Evolutionary conservation across 441 rosid species (phyloP).

Genomic region (Eruca vesicaria): DNA sequence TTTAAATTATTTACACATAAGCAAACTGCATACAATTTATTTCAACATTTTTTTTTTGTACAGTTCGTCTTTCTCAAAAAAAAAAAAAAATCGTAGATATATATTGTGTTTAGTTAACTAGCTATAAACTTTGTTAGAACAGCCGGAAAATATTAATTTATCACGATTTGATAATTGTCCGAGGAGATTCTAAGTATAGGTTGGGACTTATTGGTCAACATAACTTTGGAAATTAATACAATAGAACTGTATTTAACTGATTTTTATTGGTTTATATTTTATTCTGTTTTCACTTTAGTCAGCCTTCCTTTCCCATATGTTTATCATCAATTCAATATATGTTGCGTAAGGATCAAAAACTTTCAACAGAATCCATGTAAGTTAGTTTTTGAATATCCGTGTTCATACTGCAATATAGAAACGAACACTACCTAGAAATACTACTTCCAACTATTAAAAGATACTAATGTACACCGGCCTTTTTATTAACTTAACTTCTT

Average conservation of each 20-base stretch:
- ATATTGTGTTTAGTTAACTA: not conserved
- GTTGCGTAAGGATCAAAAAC: slow-evolving; percentile 6
- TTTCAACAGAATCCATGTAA: slow-evolving; percentile 8
- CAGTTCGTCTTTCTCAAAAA: not conserved
- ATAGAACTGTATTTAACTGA: not conserved
- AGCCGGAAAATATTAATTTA: not conserved
- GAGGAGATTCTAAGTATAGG: not conserved
- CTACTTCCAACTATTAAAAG: not conserved
- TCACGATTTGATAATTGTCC: not conserved
- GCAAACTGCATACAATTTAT: not conserved
- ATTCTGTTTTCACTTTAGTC: not conserved
- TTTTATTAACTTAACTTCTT: not conserved
- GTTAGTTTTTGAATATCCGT: not conserved
- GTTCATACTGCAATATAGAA: slow-evolving; percentile 8
- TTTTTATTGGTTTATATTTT: not conserved
- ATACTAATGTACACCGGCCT: not conserved
- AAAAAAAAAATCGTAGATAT: not conserved
- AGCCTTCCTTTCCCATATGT: not conserved
- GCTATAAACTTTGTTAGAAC: not conserved
- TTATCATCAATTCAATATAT: not conserved
- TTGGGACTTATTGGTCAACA: not conserved
- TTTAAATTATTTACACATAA: slow-evolving; percentile 6
- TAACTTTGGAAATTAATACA: not conserved
- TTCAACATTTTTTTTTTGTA: not conserved
- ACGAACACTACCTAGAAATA: slow-evolving; percentile 8